Base-by-base conservation (phyloP, 73 alveolate genomes). In the Paramecium caudatum region DNA sequence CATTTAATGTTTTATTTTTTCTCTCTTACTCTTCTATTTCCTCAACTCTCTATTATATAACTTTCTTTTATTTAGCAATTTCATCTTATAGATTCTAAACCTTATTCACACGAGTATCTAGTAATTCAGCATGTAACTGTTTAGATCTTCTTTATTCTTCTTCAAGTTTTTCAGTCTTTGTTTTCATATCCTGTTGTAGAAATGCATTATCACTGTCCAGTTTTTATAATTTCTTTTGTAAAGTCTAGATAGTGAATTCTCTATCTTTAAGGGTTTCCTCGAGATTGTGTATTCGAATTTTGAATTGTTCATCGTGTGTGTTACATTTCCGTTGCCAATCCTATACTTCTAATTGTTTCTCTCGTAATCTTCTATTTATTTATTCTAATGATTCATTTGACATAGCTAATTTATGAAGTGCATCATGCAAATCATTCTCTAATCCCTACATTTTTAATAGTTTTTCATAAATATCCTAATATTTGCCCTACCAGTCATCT, bases 241-340 rank as follows among this genome's bases (percentile, higher is more conserved):
- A 33, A 25, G 19, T 8, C 5, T 65, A 65, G 0, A 33, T 65
- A 0, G 27, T 6, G 9, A 15, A 10, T 13, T 65, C 61, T 0
- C 17, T 33, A 1, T 30, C 49, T 36, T 65, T 65, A 7, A 65
- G 34, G 5, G 37, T 32, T 10, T 65, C 83, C 6, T 65, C 83
- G 17, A 65, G n/a, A 25, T 15, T 33, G 4, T 12, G 10, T 2
- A 65, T 65, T 10, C 61, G 27, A 6, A 30, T 65, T 65, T 65
- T 33, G 39, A n/a, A 65, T 65, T 33, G 15, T 65, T 65, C 83
- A 32, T 65, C 83, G 34, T 65, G 55, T 12, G 61, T 65, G 5
- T 65, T 65, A 36, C 83, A 65, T 65, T 65, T 65, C 61, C 83
- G 27, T 36, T 65, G 8, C 83, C 61, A 65, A 65, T 65, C 83